Evolutionary conservation across 2,329 filamentous ascomycete species (phyloP).

Genomic region (Chrysoporthe austroafricana): DNA sequence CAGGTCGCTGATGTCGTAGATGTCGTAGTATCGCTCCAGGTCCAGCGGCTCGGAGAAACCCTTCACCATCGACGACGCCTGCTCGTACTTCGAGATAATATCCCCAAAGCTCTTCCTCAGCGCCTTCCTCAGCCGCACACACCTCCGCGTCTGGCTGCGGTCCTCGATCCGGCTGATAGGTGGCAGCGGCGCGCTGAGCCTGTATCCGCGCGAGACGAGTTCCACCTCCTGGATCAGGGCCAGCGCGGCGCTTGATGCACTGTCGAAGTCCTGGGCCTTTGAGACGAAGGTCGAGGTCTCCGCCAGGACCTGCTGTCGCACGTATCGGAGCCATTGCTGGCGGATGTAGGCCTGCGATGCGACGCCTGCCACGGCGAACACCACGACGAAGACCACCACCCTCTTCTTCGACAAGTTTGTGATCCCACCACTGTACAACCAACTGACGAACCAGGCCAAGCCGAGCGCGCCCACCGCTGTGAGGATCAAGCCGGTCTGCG

Average conservation of each 20-base stretch:
- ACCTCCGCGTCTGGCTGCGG: constrained; percentile 76
- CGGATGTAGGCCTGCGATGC: constrained; percentile 73
- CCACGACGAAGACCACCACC: constrained; percentile 49
- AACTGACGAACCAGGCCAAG: constrained; percentile 74
- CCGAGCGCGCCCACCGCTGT: constrained; percentile 68
- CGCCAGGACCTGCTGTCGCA: constrained; percentile 74
- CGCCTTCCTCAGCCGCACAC: constrained; percentile 76
- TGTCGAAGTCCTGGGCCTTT: constrained; percentile 80
- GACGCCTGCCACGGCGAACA: constrained; percentile 57
- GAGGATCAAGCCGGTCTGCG: constrained; percentile 51
- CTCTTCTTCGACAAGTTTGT: constrained; percentile 61
- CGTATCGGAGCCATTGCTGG: constrained; percentile 79
- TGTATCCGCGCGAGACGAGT: constrained; percentile 81
- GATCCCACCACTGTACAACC: constrained; percentile 60
- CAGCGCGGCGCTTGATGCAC: constrained; percentile 73
- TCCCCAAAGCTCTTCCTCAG: constrained; percentile 71
- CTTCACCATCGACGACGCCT: constrained; percentile 70
- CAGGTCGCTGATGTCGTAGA: constrained; percentile 77
- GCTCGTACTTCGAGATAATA: constrained; percentile 72
- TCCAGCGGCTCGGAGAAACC: constrained; percentile 78
- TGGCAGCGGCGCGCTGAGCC: constrained; percentile 75
- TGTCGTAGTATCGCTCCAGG: constrained; percentile 89
- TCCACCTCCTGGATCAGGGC: constrained; percentile 94
- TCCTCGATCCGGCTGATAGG: constrained; percentile 93
- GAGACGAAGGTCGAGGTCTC: constrained; percentile 71